phyloP scores from a whole-genome alignment of 257 asterid genomes.

The Coffea canephora region DNA sequence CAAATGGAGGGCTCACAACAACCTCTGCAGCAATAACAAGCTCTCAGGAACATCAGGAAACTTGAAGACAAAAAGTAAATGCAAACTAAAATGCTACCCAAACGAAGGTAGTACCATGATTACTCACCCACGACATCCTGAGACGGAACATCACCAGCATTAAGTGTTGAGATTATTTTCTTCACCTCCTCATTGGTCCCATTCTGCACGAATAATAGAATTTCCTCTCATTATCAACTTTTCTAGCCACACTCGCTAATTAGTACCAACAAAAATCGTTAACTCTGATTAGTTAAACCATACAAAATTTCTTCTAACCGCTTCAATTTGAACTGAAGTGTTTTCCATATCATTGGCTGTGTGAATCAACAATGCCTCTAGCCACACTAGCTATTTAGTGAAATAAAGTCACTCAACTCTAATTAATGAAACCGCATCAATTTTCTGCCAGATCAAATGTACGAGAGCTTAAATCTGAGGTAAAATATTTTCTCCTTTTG shows the following conservation, averaged over 20 bases:
- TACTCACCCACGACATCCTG: constrained; percentile 87
- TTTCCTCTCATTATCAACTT: neutral
- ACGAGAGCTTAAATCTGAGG: neutral
- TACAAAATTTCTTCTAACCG: neutral
- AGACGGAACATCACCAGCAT: constrained; percentile 84
- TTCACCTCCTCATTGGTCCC: constrained; percentile 87
- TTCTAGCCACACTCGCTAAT: neutral
- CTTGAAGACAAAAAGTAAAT: neutral
- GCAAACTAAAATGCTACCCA: too few species aligned
- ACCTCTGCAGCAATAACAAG: constrained; percentile 62
- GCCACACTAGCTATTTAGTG: neutral
- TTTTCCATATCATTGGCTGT: neutral
- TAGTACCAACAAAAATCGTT: neutral
- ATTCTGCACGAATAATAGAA: constrained; percentile 49
- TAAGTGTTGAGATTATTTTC: constrained; percentile 75
- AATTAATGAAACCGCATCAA: neutral
- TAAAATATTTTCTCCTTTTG: neutral
- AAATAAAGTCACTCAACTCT: neutral
- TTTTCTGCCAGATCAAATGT: neutral
- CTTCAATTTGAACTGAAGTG: neutral
- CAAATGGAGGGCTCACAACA: constrained; percentile 94
- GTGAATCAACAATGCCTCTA: neutral
- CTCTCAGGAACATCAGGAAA: neutral
- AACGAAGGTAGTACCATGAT: neutral
- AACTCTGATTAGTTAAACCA: neutral